Evolutionary conservation across 495 filamentous ascomycete species (phyloP), one percentile per base, ranked within the genome.

Genomic region (Podospora fimiseda): DNA sequence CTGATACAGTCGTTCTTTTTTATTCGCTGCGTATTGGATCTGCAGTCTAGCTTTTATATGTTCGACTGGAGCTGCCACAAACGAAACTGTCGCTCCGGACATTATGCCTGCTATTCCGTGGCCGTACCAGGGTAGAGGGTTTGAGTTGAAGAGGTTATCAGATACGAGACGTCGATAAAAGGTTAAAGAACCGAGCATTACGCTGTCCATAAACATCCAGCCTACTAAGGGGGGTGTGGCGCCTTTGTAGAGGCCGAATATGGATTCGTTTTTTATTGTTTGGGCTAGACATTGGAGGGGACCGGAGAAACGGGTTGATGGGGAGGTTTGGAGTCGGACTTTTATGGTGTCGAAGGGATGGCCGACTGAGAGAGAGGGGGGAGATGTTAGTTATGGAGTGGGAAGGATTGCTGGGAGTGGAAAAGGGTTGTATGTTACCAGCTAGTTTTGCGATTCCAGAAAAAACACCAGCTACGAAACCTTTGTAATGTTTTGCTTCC

Each of bases 131-230:
- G 90, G 90, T 3, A 95, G 74, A 0, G 53, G 50, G n/a, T 74
- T 78, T 62, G 45, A 64, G 39, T 81, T 80, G 72, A 93, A 96
- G 50, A 96, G 72, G 58, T 90, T 78, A 55, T 89, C 82, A 43
- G 84, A 82, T 1, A 98, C 73, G 21, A 95, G 58, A 16, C 85
- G 85, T 14, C 89, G 87, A 71, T 98, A 96, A 48, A 93, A 78
- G 24, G 87, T 92, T 49, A 98, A 75, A 15, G 87, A 91, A 18
- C 93, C 93, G 33, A 98, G 80, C 93, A 96, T 95, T 41, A 96
- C 72, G 53, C 81, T 87, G 69, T 97, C 92, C 92, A 97, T 96
- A 65, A 92, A 86, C 89, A 96, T 95, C 92, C 92, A 98, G 54
- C 93, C 93, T 52, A 95, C 80, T 47, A 96, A 71, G 39, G 90